A percentile compares a stretch with the other conserved stretches of the same genome.
Evolutionary conservation across 805 yeast genomes (phyloP).

Genomic region (Pichia deserticola): DNA sequence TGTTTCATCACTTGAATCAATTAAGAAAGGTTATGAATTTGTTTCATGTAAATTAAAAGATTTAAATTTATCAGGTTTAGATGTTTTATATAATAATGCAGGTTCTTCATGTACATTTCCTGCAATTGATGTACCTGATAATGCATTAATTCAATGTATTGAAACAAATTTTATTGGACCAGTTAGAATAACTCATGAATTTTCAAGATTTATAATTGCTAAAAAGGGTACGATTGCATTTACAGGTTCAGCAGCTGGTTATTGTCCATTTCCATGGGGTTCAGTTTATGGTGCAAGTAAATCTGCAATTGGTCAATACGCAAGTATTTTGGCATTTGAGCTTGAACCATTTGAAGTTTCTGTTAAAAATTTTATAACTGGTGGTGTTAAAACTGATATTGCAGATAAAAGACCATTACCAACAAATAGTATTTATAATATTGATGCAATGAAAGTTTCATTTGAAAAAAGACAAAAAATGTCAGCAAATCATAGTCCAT

Average conservation of each 20-base stretch:
- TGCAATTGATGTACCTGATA: slow-evolving; percentile 53
- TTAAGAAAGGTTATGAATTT: slow-evolving; percentile 34
- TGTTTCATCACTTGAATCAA: slow-evolving; percentile 45
- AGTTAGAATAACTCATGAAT: slow-evolving; percentile 52
- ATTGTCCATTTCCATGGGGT: slow-evolving; percentile 63
- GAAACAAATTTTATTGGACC: slow-evolving; percentile 69
- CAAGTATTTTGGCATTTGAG: slow-evolving; percentile 55
- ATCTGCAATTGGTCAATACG: slow-evolving; percentile 71
- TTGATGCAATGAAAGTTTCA: slow-evolving; percentile 43
- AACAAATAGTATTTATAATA: slow-evolving; percentile 43
- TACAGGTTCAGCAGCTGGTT: slow-evolving; percentile 68
- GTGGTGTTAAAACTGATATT: slow-evolving; percentile 67
- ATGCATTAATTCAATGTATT: slow-evolving; percentile 41
- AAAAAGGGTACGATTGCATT: slow-evolving; percentile 64
- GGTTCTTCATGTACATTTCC: slow-evolving; percentile 55
- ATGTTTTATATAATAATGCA: slow-evolving; percentile 66
- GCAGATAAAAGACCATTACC: slow-evolving; percentile 60
- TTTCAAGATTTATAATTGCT: slow-evolving; percentile 36
- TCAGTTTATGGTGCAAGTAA: slow-evolving; percentile 60
- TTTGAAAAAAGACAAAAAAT: slow-evolving; percentile 46
- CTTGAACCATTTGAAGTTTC: slow-evolving; percentile 65
- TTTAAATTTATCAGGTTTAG: slow-evolving; percentile 32
- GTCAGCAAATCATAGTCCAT: slow-evolving; percentile 54
- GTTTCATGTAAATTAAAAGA: slow-evolving; percentile 23
- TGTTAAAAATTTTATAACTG: slow-evolving; percentile 64